phyloP scores from a whole-genome alignment of 768 basidiomycete genomes.

The Boletus barrowsii region DNA sequence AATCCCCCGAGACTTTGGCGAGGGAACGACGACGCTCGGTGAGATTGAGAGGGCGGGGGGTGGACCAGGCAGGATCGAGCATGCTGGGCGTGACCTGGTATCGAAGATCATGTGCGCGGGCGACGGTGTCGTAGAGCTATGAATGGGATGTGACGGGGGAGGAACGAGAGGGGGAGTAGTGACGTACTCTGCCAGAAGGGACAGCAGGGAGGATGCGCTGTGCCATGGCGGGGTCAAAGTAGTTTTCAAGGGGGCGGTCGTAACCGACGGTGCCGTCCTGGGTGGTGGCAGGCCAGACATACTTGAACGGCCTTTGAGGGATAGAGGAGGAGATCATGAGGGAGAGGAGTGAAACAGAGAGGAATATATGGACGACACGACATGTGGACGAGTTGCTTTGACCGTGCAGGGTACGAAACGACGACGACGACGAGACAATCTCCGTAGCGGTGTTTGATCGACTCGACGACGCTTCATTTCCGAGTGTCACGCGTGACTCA shows the following conservation, averaged over 20 bases:
- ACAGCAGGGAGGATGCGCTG: slow-evolving; percentile 11
- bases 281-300: slow-evolving; percentile 1
- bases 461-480: too few relatives aligned
- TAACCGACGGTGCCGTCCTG: slow-evolving; percentile 18
- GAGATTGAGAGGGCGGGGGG: slow-evolving; percentile 9
- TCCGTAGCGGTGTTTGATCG: too few relatives aligned
- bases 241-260: slow-evolving; percentile 23
- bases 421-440: background rate
- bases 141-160: background rate
- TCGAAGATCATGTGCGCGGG: slow-evolving; percentile 24
- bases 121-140: slow-evolving; percentile 32
- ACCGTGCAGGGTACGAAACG: background rate
- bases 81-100: slow-evolving; percentile 8
- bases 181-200: slow-evolving; percentile 17
- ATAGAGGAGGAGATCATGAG: slow-evolving; percentile 13
- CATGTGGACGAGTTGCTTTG: slow-evolving; percentile 17
- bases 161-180: background rate
- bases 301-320: slow-evolving; percentile 15
- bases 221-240: slow-evolving; percentile 24
- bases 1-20: slow-evolving; percentile 8
- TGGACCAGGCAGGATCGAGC: slow-evolving; percentile 12
- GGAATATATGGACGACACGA: slow-evolving; percentile 14
- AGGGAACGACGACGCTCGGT: slow-evolving; percentile 16
- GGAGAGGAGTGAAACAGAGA: slow-evolving; percentile 4
- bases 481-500: too few relatives aligned